Base-by-base conservation (phyloP, 129 eudicot species). In the Rutidosis leptorrhynchoides region DNA sequence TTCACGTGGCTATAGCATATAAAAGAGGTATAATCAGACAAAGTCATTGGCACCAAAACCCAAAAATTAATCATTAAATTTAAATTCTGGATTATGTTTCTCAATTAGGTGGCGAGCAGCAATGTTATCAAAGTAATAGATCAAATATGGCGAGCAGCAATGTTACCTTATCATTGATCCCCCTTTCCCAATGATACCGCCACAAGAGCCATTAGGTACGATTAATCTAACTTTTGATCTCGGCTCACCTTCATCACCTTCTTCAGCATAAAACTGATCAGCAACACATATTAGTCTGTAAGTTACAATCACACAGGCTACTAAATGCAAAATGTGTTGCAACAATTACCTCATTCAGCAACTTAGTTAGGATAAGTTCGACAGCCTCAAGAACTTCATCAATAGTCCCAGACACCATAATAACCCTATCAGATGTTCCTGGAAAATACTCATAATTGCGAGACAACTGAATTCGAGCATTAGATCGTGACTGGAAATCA, bases 181-280 rank as follows among this genome's bases (percentile, higher is more conserved):
- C 60, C 95, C 95, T 69, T 93, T 93, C 48, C 98, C 98, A 70
- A 93, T 93, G 60, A 93, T 77, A 77, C 96, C 96, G 57, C 98
- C 98, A 57, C 98, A 93, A 56, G 89, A 88, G 75, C 90, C 79
- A 67, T 88, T 93, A 22, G 96, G 98, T 65, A 93, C 98, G 65
- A 93, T 80, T 29, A 93, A 79, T 67, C 95, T 84, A 73, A 88
- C 84, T 84, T 82, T 93, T 9, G 95, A 78, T 40, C 85, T 78
- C 67, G 84, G 87, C 30, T 88, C 96, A 69, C 61, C 76, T 52
- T 90, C 86, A 30, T 77, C 95, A 63, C 87, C 96, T 26, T 88
- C 91, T 70, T 80, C 98, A 74, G 74, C 81, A 80, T 84, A 79
- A 77, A 89, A 88, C 98, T 93, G 57, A 62, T 43, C 33, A 49